phyloP scores from a whole-genome alignment of 305 asterid genomes.

The Fraxinus angustifolia region DNA sequence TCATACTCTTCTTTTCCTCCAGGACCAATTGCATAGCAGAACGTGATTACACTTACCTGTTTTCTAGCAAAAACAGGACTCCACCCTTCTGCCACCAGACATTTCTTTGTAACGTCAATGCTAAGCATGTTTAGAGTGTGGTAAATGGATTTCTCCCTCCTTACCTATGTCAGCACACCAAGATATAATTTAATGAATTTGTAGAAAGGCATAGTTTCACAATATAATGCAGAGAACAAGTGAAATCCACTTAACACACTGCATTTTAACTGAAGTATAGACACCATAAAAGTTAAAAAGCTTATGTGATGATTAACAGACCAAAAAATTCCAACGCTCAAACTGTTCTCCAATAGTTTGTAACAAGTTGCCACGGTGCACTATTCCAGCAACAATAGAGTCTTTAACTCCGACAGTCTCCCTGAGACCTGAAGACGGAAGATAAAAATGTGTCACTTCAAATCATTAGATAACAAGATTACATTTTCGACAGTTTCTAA shows the following conservation, averaged over 20 bases:
- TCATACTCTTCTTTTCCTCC: neutral
- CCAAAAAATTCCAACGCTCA: constrained; percentile 90
- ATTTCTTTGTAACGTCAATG: constrained; percentile 87
- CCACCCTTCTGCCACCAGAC: constrained; percentile 99
- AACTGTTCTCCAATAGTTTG: constrained; percentile 74
- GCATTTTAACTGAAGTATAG: neutral
- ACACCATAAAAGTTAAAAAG: neutral
- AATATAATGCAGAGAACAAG: neutral
- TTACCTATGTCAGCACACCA: constrained; percentile 54
- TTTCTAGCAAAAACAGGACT: constrained; percentile 89
- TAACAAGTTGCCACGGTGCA: constrained; percentile 79
- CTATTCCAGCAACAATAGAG: constrained; percentile 85
- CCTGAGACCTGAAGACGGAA: constrained; percentile 66
- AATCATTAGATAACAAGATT: neutral
- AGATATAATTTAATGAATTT: constrained; percentile 21
- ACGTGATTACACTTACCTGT: constrained; percentile 46
- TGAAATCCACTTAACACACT: constrained; percentile 1
- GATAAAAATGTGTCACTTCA: neutral
- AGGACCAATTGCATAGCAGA: neutral
- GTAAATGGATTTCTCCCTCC: constrained; percentile 89
- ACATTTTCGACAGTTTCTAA: neutral
- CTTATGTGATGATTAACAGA: constrained; percentile 23
- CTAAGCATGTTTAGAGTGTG: constrained; percentile 96
- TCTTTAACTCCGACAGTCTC: constrained; percentile 83
- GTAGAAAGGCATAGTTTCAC: constrained; percentile 6